Evolutionary conservation across 148 eudicot species (phyloP).

Genomic region (Selenicereus undatus): DNA sequence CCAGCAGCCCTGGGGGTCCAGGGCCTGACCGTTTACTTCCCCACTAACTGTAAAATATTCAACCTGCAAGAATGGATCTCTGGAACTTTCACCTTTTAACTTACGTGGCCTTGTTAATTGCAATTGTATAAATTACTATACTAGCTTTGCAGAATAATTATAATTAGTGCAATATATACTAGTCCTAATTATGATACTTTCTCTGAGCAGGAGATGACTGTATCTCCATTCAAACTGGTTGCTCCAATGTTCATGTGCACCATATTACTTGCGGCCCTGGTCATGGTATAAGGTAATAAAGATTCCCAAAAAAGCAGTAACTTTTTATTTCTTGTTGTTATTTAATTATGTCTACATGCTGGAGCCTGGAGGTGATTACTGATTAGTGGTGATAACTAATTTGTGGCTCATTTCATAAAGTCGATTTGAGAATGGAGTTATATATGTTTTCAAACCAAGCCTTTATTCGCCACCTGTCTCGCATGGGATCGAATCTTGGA

Average conservation of each 20-base stretch:
- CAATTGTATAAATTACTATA: background rate
- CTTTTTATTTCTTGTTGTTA: background rate
- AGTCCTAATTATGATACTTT: background rate
- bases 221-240: conserved; percentile 90
- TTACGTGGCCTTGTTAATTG: background rate
- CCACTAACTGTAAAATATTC: conserved; percentile 28
- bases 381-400: background rate
- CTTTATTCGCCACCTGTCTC: too few relatives aligned
- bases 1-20: conserved; percentile 8
- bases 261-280: conserved; percentile 84
- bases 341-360: background rate
- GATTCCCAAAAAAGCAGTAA: background rate
- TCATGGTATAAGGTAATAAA: conserved; percentile 76
- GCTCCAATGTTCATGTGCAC: conserved; percentile 72
- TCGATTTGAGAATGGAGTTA: too few relatives aligned
- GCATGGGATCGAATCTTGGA: too few relatives aligned
- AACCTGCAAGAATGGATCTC: background rate
- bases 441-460: too few relatives aligned
- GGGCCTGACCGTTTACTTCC: conserved; percentile 8
- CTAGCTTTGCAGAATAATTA: background rate
- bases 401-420: background rate
- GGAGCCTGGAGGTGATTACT: too few relatives aligned
- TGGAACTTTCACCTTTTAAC: background rate
- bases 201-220: conserved; percentile 77
- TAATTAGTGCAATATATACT: background rate